Conservation (phyloP, 2,329 filamentous ascomycete species). For the Aspergillus chevalieri region DNA sequence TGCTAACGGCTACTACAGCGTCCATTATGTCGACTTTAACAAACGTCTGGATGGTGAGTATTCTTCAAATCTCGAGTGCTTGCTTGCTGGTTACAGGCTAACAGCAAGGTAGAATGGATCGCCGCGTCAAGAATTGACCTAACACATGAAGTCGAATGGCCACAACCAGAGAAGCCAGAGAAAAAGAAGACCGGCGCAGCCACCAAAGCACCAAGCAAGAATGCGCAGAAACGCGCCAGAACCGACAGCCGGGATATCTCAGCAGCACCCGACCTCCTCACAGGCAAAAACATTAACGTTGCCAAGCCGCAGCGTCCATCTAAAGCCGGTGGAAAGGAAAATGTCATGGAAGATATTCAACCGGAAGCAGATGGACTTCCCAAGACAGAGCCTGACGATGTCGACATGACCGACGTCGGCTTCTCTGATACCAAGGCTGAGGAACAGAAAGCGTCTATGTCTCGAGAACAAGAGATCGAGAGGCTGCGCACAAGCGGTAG, state of each 20-base stretch:
- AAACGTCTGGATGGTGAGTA: slow-evolving; percentile 61
- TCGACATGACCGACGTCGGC: slow-evolving; percentile 39
- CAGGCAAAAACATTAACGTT: slow-evolving; percentile 45
- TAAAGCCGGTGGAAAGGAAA: slow-evolving; percentile 56
- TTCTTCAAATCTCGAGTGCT: not conserved
- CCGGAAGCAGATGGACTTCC: slow-evolving; percentile 35
- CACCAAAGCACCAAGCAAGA: slow-evolving; percentile 52
- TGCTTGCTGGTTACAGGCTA: slow-evolving; percentile 34
- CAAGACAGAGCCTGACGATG: slow-evolving; percentile 33
- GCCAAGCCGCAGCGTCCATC: slow-evolving; percentile 44
- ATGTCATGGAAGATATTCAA: slow-evolving; percentile 44
- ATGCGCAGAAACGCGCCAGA: slow-evolving; percentile 49
- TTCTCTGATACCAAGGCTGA: slow-evolving; percentile 25
- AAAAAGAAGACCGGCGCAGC: slow-evolving; percentile 65
- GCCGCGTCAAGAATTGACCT: slow-evolving; percentile 77
- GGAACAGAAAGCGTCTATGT: slow-evolving; percentile 40
- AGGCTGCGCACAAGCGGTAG: slow-evolving; percentile 89
- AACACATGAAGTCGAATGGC: slow-evolving; percentile 90
- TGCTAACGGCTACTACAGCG: slow-evolving; percentile 38
- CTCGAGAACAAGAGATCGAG: slow-evolving; percentile 86
- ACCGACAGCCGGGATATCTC: slow-evolving; percentile 50
- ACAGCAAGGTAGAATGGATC: slow-evolving; percentile 67
- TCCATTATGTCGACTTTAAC: slow-evolving; percentile 98
- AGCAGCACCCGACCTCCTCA: slow-evolving; percentile 48
- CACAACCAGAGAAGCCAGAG: slow-evolving; percentile 80